phyloP scores from a whole-genome alignment of 1,284 basidiomycete genomes.

The Phenoliferia sp. region DNA sequence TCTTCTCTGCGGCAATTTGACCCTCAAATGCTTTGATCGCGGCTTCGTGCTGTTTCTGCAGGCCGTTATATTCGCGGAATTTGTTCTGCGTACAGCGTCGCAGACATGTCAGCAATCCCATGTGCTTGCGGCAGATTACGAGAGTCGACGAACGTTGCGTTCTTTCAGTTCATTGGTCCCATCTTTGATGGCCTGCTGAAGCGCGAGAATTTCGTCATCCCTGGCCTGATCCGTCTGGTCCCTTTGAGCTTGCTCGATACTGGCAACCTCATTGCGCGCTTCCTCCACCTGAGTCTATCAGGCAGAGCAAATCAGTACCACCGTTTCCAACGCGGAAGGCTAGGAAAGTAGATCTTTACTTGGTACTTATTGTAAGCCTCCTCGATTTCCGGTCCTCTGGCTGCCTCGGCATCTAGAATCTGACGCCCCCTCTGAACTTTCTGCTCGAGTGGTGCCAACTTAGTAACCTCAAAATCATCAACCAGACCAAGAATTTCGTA shows the following conservation, averaged over 20 bases:
- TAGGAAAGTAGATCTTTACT: background rate
- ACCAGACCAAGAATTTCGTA: conserved; percentile 36
- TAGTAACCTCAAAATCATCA: conserved; percentile 6
- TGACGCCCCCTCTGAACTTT: conserved; percentile 2
- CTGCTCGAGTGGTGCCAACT: background rate
- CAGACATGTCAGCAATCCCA: background rate
- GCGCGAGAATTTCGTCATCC: conserved; percentile 18
- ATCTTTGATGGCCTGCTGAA: conserved; percentile 46
- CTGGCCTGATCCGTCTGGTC: conserved; percentile 44
- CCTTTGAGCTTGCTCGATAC: conserved; percentile 23
- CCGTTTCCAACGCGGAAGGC: background rate
- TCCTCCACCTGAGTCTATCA: background rate
- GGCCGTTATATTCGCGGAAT: background rate
- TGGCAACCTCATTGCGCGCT: conserved; percentile 5
- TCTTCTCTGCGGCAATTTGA: conserved; percentile 56
- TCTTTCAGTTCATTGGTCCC: conserved; percentile 50
- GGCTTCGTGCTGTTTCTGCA: background rate
- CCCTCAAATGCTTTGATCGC: conserved; percentile 51
- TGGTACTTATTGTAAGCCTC: conserved; percentile 40
- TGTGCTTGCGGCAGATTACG: background rate
- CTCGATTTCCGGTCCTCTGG: conserved; percentile 47
- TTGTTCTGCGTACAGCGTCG: background rate
- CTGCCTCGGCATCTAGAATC: conserved; percentile 10
- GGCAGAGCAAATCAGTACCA: background rate
- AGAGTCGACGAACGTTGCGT: conserved; percentile 47